A percentile compares a stretch with the other conserved stretches of the same genome.
Conservation (phyloP, 2,329 filamentous ascomycete species). For the Lecanoromycetidae sp. region DNA sequence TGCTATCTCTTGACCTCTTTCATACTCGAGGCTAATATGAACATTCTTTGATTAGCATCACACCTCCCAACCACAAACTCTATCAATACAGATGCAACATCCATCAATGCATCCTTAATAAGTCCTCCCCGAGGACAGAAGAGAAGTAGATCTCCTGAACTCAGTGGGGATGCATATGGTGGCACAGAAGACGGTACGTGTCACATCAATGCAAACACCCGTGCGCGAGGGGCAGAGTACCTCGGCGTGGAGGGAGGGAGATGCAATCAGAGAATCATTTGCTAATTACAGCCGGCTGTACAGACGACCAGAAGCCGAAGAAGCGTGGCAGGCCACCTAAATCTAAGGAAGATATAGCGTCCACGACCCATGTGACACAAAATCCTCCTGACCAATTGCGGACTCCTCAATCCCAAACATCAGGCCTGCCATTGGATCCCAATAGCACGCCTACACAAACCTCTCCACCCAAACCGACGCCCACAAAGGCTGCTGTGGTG, state of each 20-base stretch:
- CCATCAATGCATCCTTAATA: constrained; percentile 40
- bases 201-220: constrained; percentile 20
- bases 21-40: background rate
- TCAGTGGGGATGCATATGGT: constrained; percentile 46
- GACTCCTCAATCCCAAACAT: constrained; percentile 43
- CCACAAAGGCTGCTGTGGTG: constrained; percentile 63
- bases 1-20: background rate
- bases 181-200: constrained; percentile 65
- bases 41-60: constrained; percentile 17
- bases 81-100: constrained; percentile 38
- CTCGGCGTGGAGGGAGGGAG: background rate
- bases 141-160: constrained; percentile 64
- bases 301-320: constrained; percentile 40
- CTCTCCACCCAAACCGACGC: constrained; percentile 64
- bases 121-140: constrained; percentile 62
- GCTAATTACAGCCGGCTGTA: constrained; percentile 3
- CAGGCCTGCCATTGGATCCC: constrained; percentile 32
- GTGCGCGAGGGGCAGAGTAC: background rate
- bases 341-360: constrained; percentile 45
- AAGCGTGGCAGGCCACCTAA: constrained; percentile 55
- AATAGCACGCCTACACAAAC: constrained; percentile 44
- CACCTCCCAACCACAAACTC: constrained; percentile 29
- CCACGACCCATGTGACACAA: constrained; percentile 22
- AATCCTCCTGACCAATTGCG: constrained; percentile 22
- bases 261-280: background rate